Base-by-base conservation (phyloP, 169 alveolate species). In the Babesia divergens region DNA sequence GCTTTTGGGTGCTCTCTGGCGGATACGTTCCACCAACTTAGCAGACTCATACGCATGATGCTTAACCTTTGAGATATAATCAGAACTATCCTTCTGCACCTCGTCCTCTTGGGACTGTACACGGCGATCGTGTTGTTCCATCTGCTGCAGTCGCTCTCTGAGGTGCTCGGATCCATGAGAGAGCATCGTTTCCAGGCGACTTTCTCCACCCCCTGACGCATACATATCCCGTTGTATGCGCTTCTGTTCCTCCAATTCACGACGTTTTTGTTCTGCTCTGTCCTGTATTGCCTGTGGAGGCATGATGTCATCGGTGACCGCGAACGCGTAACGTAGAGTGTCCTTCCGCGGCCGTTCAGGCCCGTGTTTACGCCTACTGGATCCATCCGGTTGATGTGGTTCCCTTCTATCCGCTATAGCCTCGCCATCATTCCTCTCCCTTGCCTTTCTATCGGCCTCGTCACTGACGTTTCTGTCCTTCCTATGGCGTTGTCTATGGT, bases 301-400 rank as follows among this genome's bases (percentile, higher is more conserved):
- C 47, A 51, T 35, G 51, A 80, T 80, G 47, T 80, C 88, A 5
- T 80, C 84, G 32, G 69, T 80, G 11, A 80, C 88, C 1, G 80
- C 88, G 47, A 80, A 80, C 0, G 88, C 88, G 38, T 80, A 80
- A 26, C 53, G 47, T 22, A 80, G 69, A 2, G 88, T 58, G 60
- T 80, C 70, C 31, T 44, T 76, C 37, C 46, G 46, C 0, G 88
- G 88, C 24, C 22, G 28, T 4, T 70, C 65, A 2, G 88, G 88
- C 18, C 83, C 82, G 8, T 46, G 7, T 20, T 62, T 62, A 5
- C 31, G 2, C 46, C 24, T 47, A 37, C 26, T 18, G 37, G 32
- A 38, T 58, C 46, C 53, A 24, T 22, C 6, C 34, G 11, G 1
- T 32, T 9, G 35, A 16, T 26, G 20, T 2, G 11, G 9, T 1